phyloP scores from a whole-genome alignment of 371 early-diverging fungal genomes.

The Mortierella sp. region DNA sequence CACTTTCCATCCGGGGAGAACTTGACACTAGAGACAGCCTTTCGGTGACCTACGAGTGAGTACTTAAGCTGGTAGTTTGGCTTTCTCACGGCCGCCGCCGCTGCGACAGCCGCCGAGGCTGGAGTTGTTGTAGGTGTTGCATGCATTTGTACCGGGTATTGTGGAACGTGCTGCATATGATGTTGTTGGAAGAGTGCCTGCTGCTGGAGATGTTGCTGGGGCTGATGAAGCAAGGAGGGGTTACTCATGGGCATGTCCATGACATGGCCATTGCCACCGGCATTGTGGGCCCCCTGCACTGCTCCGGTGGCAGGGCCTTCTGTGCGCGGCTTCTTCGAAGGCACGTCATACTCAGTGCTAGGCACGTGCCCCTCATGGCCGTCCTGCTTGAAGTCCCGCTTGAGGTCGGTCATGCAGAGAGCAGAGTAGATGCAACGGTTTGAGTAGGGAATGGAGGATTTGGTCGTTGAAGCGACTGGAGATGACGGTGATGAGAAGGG shows the following conservation, averaged over 20 bases:
- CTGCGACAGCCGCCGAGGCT: conserved; percentile 20
- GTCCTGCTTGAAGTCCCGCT: background rate
- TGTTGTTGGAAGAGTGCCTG: background rate
- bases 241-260: conserved; percentile 3
- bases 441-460: background rate
- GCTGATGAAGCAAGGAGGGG: background rate
- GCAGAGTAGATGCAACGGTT: background rate
- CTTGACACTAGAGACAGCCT: conserved; percentile 95
- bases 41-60: conserved; percentile 93
- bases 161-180: background rate
- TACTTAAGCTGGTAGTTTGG: conserved; percentile 92
- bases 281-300: too few species aligned
- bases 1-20: conserved; percentile 98
- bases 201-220: conserved; percentile 2
- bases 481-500: too few species aligned
- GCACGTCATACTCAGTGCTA: conserved; percentile 7
- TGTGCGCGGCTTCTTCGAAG: conserved; percentile 20
- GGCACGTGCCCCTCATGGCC: background rate
- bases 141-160: background rate
- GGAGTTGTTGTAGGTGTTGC: background rate
- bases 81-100: conserved; percentile 59
- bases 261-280: too few species aligned
- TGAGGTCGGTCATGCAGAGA: background rate
- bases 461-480: background rate
- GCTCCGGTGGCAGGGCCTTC: conserved; percentile 3